Evolutionary conservation across 2,329 filamentous ascomycete species (phyloP).

Genomic region (Paraconiothyrium sp.): DNA sequence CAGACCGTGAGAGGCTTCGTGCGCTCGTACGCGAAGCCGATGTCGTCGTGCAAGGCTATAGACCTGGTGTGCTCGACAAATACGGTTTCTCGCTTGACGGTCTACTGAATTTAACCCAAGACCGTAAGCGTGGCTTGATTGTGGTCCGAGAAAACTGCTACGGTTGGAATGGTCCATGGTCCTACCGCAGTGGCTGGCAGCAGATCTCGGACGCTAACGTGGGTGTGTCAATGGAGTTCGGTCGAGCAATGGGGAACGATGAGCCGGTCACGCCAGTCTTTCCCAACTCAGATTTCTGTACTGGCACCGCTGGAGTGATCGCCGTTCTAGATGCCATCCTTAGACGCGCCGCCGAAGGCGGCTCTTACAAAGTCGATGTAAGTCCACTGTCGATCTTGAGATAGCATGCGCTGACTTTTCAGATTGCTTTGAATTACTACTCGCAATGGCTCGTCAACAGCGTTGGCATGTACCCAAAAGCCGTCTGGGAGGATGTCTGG

Average conservation of each 20-base stretch:
- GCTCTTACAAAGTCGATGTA: slow-evolving; percentile 55
- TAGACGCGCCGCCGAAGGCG: slow-evolving; percentile 51
- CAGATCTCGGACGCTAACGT: slow-evolving; percentile 60
- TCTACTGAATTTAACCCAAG: slow-evolving; percentile 53
- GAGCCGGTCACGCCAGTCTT: slow-evolving; percentile 58
- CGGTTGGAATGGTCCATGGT: slow-evolving; percentile 61
- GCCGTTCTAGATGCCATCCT: slow-evolving; percentile 56
- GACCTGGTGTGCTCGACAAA: slow-evolving; percentile 59
- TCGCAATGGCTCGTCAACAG: slow-evolving; percentile 48
- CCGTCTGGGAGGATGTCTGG: slow-evolving; percentile 62
- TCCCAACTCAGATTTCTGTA: slow-evolving; percentile 58
- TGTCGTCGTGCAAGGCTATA: slow-evolving; percentile 61
- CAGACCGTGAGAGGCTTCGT: slow-evolving; percentile 51
- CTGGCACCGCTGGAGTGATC: slow-evolving; percentile 54
- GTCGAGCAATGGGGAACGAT: slow-evolving; percentile 57
- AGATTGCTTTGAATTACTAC: slow-evolving; percentile 51
- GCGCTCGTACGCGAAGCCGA: slow-evolving; percentile 59
- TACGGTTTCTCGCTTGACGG: slow-evolving; percentile 56
- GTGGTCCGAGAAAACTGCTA: slow-evolving; percentile 64
- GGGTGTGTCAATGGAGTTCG: slow-evolving; percentile 59
- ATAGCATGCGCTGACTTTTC: not conserved
- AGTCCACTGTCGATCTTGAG: slow-evolving; percentile 25
- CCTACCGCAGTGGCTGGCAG: slow-evolving; percentile 61
- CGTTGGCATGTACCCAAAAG: slow-evolving; percentile 46
- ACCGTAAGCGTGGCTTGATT: slow-evolving; percentile 56